Evolutionary conservation across 345 rosid species (phyloP).

Genomic region (Euclidium syriacum): DNA sequence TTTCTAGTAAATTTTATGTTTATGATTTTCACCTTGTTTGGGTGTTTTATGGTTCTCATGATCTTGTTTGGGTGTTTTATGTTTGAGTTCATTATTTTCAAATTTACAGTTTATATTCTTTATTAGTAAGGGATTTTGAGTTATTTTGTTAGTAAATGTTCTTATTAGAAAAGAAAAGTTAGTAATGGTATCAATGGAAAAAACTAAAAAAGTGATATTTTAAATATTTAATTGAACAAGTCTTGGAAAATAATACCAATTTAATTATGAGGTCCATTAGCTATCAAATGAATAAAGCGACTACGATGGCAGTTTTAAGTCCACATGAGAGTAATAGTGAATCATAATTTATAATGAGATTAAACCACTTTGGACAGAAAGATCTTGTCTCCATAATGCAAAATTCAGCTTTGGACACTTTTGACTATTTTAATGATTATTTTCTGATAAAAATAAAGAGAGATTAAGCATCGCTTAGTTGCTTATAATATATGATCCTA

Average conservation of each 20-base stretch:
- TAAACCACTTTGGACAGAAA: constrained; percentile 30
- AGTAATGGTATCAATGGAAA: neutral
- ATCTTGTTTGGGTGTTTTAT: too few relatives aligned
- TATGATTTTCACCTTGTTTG: too few relatives aligned
- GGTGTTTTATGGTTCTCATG: too few relatives aligned
- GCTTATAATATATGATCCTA: constrained; percentile 1
- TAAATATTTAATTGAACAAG: neutral
- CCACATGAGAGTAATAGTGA: constrained; percentile 26
- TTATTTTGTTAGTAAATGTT: too few relatives aligned
- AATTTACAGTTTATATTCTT: too few relatives aligned
- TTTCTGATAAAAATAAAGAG: neutral
- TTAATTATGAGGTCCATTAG: constrained; percentile 27
- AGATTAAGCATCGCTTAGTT: constrained; percentile 7
- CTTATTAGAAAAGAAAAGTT: too few relatives aligned
- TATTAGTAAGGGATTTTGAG: too few relatives aligned
- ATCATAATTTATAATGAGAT: constrained; percentile 24
- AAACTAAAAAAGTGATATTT: neutral
- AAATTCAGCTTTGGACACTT: constrained; percentile 32
- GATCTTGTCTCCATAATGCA: constrained; percentile 33
- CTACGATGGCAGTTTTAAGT: constrained; percentile 18
- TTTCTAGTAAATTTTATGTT: too few relatives aligned
- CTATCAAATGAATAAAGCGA: constrained; percentile 14
- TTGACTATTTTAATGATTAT: constrained; percentile 11
- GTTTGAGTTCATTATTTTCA: too few relatives aligned
- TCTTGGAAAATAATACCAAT: neutral